Evolutionary conservation across 257 asterid genomes (phyloP), one percentile per base, ranked within the genome.

Genomic region (Ophiorrhiza pumila): DNA sequence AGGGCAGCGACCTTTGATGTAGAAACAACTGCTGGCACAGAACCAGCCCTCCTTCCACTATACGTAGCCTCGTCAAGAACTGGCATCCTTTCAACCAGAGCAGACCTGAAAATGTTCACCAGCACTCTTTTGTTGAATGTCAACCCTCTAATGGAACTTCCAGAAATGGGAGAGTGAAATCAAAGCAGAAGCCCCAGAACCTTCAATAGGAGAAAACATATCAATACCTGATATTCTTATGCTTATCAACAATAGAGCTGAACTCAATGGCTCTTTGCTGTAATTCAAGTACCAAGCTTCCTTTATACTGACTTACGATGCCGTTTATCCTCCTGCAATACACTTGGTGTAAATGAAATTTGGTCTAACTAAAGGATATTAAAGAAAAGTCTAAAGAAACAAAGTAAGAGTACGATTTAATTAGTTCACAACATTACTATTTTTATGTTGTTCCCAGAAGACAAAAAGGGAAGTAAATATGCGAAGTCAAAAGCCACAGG

Each of bases 241-340:
- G 97, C 80, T 85, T 92, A 71, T 76, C 89, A 71, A 90, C 89
- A 35, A 95, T 84, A 41, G 97, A 87, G 74, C 87, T 89, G 64
- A 95, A 95, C 74, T 95, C 99, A 69, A 89, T 90, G 83, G 99
- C 97, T 86, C 99, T 87, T 85, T 95, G 99, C 77, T 95, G 99
- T 78, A 95, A 89, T 86, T 92, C 99, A 65, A 95, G 96, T 78
- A 85, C 93, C 77, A 95, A 85, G 83, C 96, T 88, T 82, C 97
- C 96, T 82, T 95, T 95, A 57, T 89, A 85, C 66, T 83, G 97
- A 78, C 71, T 79, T 67, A 92, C 74, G 57, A 74, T 78, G 58
- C 85, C 87, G 73, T 85, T 92, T 79, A 95, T 87, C 81, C 93
- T 89, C 96, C 99, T 92, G 73, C 31, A 71, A 60, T 43, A 61